Percentiles rank a stretch among this genome's conserved stretches.
Conservation (phyloP, 805 yeast genomes). For the Ogataea allantospora region DNA sequence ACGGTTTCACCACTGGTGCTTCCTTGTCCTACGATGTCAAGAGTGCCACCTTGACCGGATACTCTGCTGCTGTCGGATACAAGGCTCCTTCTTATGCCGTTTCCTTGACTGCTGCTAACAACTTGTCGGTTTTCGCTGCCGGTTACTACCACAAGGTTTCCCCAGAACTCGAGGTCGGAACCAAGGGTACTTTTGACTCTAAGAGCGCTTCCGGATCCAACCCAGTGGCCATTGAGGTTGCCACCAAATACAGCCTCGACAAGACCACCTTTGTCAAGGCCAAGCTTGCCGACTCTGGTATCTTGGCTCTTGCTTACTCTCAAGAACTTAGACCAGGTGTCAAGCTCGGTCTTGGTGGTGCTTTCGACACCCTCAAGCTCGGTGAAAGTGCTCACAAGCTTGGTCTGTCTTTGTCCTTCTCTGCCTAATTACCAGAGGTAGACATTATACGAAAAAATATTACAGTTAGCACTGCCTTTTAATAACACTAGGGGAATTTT, state of each 20-base stretch:
- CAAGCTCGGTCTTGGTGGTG: slow-evolving; percentile 93
- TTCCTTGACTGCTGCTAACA: slow-evolving; percentile 79
- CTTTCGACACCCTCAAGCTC: slow-evolving; percentile 92
- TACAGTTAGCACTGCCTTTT: too few species aligned
- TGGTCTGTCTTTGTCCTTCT: slow-evolving; percentile 90
- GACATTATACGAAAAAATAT: too few species aligned
- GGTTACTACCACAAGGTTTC: slow-evolving; percentile 96
- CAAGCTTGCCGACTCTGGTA: slow-evolving; percentile 93
- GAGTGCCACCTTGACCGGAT: slow-evolving; percentile 88
- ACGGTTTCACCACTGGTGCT: slow-evolving; percentile 95
- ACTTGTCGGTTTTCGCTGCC: slow-evolving; percentile 86
- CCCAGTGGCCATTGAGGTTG: slow-evolving; percentile 90
- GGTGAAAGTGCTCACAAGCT: slow-evolving; percentile 97
- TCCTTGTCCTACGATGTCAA: slow-evolving; percentile 96
- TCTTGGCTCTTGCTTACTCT: slow-evolving; percentile 89
- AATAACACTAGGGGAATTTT: too few species aligned
- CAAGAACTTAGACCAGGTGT: slow-evolving; percentile 96
- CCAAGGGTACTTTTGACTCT: slow-evolving; percentile 95
- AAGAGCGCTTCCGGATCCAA: slow-evolving; percentile 65
- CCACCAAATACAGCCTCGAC: slow-evolving; percentile 92
- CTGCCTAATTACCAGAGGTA: slow-evolving; percentile 70
- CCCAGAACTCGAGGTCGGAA: slow-evolving; percentile 92
- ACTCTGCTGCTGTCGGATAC: slow-evolving; percentile 93
- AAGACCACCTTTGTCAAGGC: slow-evolving; percentile 89
- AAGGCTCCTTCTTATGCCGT: slow-evolving; percentile 82